Conservation (phyloP, 2,329 filamentous ascomycete genomes). For the Chalaropsis ovoidea region DNA sequence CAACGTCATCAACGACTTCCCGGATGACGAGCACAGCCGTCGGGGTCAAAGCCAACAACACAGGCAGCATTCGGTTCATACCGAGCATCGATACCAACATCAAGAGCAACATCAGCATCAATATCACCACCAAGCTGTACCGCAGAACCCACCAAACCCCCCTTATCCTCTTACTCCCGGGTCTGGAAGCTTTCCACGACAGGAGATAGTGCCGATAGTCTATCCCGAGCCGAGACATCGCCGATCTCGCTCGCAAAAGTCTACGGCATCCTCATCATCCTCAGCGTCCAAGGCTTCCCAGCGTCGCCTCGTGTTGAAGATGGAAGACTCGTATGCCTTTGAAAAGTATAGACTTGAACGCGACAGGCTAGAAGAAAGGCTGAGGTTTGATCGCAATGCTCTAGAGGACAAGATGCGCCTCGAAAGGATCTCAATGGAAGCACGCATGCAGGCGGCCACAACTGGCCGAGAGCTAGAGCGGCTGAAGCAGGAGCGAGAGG, state of each 20-base stretch:
- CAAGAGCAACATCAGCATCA: neutral
- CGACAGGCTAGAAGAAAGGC: neutral
- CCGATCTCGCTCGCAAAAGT: neutral
- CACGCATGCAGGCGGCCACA: slow-evolving; percentile 8
- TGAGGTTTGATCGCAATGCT: neutral
- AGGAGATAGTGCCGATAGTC: neutral
- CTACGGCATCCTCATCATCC: neutral
- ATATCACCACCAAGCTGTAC: neutral
- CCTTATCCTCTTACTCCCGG: neutral
- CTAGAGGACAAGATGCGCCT: slow-evolving; percentile 3
- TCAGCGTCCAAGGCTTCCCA: neutral
- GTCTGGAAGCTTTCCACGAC: neutral
- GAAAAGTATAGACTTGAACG: neutral
- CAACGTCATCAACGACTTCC: slow-evolving; percentile 7
- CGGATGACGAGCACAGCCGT: slow-evolving; percentile 14
- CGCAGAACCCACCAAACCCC: neutral
- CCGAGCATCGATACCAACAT: neutral
- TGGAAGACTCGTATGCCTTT: neutral
- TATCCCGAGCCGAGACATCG: neutral
- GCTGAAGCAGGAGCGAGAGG: slow-evolving; percentile 3
- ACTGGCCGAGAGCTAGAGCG: slow-evolving; percentile 16
- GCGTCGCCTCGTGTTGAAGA: neutral
- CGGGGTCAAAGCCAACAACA: neutral
- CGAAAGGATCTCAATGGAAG: slow-evolving; percentile 5
- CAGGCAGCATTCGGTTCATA: neutral